phyloP scores from a whole-genome alignment of 2,329 filamentous ascomycete species.

The Colletotrichum agaves region DNA sequence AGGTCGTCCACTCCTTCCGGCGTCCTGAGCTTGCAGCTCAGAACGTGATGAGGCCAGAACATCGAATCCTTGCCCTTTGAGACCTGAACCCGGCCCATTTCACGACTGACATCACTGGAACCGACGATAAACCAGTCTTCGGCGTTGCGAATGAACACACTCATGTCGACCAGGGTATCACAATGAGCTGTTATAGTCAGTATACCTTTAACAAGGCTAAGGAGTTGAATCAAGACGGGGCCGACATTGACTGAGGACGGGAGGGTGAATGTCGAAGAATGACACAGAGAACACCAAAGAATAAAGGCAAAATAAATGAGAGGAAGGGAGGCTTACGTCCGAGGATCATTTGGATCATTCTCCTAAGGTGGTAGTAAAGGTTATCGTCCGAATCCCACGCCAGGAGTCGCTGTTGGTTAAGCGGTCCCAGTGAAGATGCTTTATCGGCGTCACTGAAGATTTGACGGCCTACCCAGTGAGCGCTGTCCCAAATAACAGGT shows the following conservation, averaged over 20 bases:
- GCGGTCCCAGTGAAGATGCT: too few relatives aligned
- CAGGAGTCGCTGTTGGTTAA: neutral
- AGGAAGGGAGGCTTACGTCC: neutral
- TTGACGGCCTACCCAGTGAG: too few relatives aligned
- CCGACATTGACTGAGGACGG: too few relatives aligned
- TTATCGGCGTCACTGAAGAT: too few relatives aligned
- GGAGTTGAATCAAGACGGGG: too few relatives aligned
- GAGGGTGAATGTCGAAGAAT: too few relatives aligned
- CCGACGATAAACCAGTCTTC: neutral
- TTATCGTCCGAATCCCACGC: constrained; percentile 31
- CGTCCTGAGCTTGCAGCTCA: constrained; percentile 22
- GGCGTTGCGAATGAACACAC: constrained; percentile 34
- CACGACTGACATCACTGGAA: constrained; percentile 6
- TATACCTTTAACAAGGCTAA: neutral
- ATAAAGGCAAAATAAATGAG: too few relatives aligned
- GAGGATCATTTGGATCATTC: constrained; percentile 18
- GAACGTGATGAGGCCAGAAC: constrained; percentile 38
- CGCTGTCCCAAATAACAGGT: too few relatives aligned
- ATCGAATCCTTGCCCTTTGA: constrained; percentile 34
- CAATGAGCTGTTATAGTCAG: constrained; percentile 12
- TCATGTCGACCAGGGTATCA: constrained; percentile 27
- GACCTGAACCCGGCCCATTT: neutral
- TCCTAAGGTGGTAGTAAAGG: constrained; percentile 31
- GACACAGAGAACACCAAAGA: too few relatives aligned
- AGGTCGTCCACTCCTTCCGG: constrained; percentile 21